These are phyloP conservation scores for Nicotiana attenuata DNA, from an alignment of 257 asterid species.

Conservation along the genomic window DNA sequence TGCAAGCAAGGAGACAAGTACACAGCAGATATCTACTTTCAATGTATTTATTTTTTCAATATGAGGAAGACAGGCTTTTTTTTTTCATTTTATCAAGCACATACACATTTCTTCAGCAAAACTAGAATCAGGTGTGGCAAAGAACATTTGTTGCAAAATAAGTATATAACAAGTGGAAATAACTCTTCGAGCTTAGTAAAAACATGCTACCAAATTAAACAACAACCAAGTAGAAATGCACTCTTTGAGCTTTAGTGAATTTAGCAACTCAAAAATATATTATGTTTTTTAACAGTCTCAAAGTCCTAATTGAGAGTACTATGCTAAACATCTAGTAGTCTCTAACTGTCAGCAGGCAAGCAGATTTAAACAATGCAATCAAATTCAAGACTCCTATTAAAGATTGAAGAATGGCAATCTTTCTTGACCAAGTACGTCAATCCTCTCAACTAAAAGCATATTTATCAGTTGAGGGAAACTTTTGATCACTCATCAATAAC, in stretches of 20 bases:
- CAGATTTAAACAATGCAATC: neutral
- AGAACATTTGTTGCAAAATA: neutral
- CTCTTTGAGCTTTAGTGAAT: neutral
- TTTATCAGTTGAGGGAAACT: neutral
- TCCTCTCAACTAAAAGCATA: slow-evolving; percentile 3
- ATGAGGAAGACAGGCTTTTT: neutral
- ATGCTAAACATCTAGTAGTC: neutral
- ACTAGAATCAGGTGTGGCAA: neutral
- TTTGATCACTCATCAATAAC: neutral
- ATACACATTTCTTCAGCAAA: neutral
- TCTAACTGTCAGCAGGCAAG: neutral
- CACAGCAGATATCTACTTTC: neutral
- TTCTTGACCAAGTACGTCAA: neutral
- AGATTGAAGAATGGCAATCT: neutral
- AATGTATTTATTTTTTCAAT: neutral
- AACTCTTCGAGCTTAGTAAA: neutral
- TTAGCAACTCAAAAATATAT: neutral
- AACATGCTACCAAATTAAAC: neutral
- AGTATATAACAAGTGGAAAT: neutral
- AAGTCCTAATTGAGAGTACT: neutral
- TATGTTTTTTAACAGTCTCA: neutral
- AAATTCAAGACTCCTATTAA: neutral
- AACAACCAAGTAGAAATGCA: neutral
- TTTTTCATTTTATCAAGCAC: neutral
- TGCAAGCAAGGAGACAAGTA: neutral